Conservation (phyloP, 495 filamentous ascomycete genomes). For the Niebla homalea region DNA sequence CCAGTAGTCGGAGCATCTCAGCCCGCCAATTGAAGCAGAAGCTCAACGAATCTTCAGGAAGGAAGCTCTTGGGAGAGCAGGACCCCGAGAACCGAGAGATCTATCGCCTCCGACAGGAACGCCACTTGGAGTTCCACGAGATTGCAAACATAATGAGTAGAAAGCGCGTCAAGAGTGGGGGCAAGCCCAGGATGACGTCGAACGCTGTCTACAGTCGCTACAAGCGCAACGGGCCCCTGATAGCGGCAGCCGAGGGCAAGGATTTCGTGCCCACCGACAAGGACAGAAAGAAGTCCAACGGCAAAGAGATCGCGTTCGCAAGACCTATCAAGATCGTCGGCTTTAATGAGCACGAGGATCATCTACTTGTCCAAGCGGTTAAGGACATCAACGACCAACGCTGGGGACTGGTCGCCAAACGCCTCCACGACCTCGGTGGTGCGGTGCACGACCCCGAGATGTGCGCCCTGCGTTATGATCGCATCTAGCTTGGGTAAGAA, state of each 20-base stretch:
- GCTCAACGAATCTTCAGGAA: not conserved
- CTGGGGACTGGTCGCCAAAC: constrained; percentile 11
- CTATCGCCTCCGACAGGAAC: constrained; percentile 15
- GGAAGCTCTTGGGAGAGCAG: constrained; percentile 5
- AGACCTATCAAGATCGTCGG: not conserved
- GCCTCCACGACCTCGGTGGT: constrained; percentile 6
- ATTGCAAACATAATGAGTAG: constrained; percentile 19
- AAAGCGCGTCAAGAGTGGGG: constrained; percentile 10
- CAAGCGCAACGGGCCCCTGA: constrained; percentile 18
- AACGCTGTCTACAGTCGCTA: constrained; percentile 22
- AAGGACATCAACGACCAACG: constrained; percentile 3
- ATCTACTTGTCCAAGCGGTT: constrained; percentile 8
- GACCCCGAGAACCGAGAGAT: constrained; percentile 21
- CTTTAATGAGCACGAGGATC: constrained; percentile 8
- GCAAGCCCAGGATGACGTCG: constrained; percentile 10
- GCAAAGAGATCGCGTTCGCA: not conserved
- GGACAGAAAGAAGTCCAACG: not conserved
- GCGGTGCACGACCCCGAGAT: not conserved
- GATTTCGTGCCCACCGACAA: constrained; percentile 2
- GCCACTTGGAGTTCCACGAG: constrained; percentile 12
- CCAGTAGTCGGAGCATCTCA: not conserved
- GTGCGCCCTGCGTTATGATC: constrained; percentile 8
- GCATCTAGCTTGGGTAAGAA: not conserved
- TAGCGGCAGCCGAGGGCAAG: constrained; percentile 17
- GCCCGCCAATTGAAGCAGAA: not conserved